These are phyloP conservation scores for Pharnaceum exiguum DNA, from an alignment of 148 eudicot species.

Conservation along the genomic window DNA sequence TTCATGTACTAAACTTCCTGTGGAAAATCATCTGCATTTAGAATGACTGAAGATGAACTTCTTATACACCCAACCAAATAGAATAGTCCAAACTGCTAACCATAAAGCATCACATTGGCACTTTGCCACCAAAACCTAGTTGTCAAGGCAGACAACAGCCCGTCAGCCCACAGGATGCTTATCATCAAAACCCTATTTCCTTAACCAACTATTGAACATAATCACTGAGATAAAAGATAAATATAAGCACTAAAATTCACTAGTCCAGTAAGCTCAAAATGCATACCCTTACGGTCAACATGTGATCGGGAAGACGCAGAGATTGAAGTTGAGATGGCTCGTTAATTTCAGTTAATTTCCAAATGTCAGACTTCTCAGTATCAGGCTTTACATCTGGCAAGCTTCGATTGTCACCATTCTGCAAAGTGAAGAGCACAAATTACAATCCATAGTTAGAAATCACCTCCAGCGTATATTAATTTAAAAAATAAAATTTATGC, in stretches of 20 bases:
- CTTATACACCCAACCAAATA: no score
- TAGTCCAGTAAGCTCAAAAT: background rate
- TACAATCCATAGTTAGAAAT: background rate
- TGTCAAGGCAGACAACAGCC: no score
- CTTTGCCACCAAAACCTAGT: no score
- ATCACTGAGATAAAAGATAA: background rate
- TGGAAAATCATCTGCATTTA: no score
- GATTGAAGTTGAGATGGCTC: slow-evolving; percentile 46
- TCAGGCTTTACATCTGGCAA: slow-evolving; percentile 35
- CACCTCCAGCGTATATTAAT: background rate
- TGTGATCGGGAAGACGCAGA: slow-evolving; percentile 52
- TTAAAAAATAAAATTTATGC: background rate
- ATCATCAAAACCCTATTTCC: no score
- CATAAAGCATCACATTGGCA: no score
- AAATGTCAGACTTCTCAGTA: slow-evolving; percentile 31
- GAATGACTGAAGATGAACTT: no score
- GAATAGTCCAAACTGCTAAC: no score
- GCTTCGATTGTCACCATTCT: slow-evolving; percentile 38
- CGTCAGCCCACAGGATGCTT: no score
- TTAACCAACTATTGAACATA: background rate
- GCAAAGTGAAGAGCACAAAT: background rate
- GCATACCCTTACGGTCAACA: slow-evolving; percentile 38
- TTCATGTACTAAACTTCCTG: no score
- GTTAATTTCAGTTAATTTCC: slow-evolving; percentile 46
- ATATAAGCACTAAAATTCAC: background rate